A percentile compares a stretch with the other conserved stretches of the same genome.
Evolutionary conservation across 164 flowering plant species (phyloP).

Genomic region (Annona squamosa): DNA sequence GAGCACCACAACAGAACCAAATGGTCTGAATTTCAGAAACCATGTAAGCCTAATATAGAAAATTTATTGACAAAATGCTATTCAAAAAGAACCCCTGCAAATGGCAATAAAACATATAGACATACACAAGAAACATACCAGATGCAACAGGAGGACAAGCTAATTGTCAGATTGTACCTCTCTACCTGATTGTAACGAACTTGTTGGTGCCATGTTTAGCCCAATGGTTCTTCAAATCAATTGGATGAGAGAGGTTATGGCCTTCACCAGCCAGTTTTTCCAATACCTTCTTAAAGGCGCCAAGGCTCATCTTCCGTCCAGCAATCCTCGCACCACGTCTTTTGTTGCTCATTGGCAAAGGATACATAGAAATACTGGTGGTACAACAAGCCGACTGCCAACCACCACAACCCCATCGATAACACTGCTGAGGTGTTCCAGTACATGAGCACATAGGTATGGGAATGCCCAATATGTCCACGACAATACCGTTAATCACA

Average conservation of each 20-base stretch:
- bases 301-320: slow-evolving; percentile 91
- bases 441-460: slow-evolving; percentile 87
- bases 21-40: slow-evolving; percentile 25
- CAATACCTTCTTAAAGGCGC: slow-evolving; percentile 89
- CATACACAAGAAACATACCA: not conserved
- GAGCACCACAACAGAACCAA: slow-evolving; percentile 22
- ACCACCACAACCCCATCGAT: slow-evolving; percentile 94
- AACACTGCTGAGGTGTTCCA: slow-evolving; percentile 77
- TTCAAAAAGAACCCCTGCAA: slow-evolving; percentile 14
- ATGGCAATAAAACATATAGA: not conserved
- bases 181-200: slow-evolving; percentile 85
- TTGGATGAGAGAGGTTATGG: slow-evolving; percentile 59
- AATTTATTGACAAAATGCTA: slow-evolving; percentile 24
- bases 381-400: slow-evolving; percentile 98
- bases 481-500: slow-evolving; percentile 64
- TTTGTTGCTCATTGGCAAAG: slow-evolving; percentile 83
- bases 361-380: slow-evolving; percentile 68
- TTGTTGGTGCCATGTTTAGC: slow-evolving; percentile 95
- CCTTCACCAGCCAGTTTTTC: slow-evolving; percentile 81
- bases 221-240: slow-evolving; percentile 84
- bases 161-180: slow-evolving; percentile 19
- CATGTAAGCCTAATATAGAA: slow-evolving; percentile 26
- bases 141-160: not conserved
- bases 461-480: slow-evolving; percentile 77
- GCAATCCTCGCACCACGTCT: slow-evolving; percentile 89